Base-by-base conservation (phyloP, 2,329 filamentous ascomycete species). In the Cytospora piceicola region DNA sequence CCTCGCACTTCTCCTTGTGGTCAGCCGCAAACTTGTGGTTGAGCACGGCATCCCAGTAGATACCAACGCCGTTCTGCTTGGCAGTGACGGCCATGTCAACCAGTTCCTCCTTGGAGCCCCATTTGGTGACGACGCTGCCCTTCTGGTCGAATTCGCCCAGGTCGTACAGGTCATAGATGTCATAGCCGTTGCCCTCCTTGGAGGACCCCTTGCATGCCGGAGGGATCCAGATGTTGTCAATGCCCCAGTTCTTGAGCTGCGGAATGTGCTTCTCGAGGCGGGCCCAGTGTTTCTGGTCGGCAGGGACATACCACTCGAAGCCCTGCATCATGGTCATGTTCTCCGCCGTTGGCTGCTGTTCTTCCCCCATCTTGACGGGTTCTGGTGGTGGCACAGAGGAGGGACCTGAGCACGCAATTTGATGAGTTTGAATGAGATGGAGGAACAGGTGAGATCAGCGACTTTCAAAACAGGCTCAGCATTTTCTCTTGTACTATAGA, bases 1-100 rank as follows among this genome's bases (percentile, higher is more conserved):
- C 88, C 66, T 79, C 77, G 64, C 86, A 89, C 62, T 83, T 82
- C 73, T 92, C 89, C 30, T 83, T 87, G 60, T 80, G 82, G 73
- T 92, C 90, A 20, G 88, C 90, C 3, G 85, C 89, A n/a, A 89
- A 89, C 74, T 90, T 91, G 75, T 92, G 90, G 72, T 92, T 92
- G 36, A 92, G 79, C 1, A 92, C 89, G 2, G 89, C 88, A 74
- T 92, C 90, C 85, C 88, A 92, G 70, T 90, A 87, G 1, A 91
- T 74, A 0, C 85, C 85, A 8, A 92, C 80, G 0, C 82, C 85
- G 49, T 83, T 72, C 29, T 85, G 78, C 57, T 85, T 82, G 3
- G 88, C 87, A 9, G 80, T 77, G 29, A 79, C 74, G 12, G 80
- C 77, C 53, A 92, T 75, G 27, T 80, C 78, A 4, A 84, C 66